Base-by-base conservation (phyloP, 345 rosid genomes). In the Lepidium aucheri region DNA sequence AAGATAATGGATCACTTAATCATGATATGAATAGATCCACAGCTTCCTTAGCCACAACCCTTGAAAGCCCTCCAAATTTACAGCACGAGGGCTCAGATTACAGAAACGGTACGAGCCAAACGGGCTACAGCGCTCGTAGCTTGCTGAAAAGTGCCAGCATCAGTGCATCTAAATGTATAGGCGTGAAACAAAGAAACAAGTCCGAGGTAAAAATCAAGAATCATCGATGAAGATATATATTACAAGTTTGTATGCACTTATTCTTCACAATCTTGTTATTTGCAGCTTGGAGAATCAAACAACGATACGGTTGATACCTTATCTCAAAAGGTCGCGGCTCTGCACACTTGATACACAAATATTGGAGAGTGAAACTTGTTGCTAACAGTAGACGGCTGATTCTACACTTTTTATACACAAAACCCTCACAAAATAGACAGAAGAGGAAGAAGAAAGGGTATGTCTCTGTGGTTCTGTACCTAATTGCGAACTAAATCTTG, bases 111-210 rank as follows among this genome's bases (percentile, higher is more conserved):
- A 45, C 24, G 16, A 45, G 43, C 78, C 82, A 71, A 53, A 49
- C 86, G 14, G 83, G 78, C 57, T 65, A 67, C 73, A 84, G 84
- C 24, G 77, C 77, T 8, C 90, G 91, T 17, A 83, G 86, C 84
- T 72, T 94, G 50, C 70, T 90, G 79, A 94, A 94, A 80, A 94
- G 99, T 76, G 90, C 88, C 39, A 94, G 97, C 77, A 94, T 94
- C 60, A 94, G 97, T 68, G 99, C 84, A 69, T 90, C 99, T 60
- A 85, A 90, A 76, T 90, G 99, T 51, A 79, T 90, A 24, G 92
- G 77, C 41, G 77, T 79, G 58, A 68, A 83, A 73, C 78, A 65
- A 50, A 83, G 61, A 60, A 64, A 55, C 55, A 82, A 79, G 33
- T 18, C 70, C 0, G 82, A 81, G 89, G 93, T 89, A 80, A 40